These are phyloP conservation scores for Biscutella auriculata DNA, from an alignment of 441 rosid genomes.

Conservation along the genomic window DNA sequence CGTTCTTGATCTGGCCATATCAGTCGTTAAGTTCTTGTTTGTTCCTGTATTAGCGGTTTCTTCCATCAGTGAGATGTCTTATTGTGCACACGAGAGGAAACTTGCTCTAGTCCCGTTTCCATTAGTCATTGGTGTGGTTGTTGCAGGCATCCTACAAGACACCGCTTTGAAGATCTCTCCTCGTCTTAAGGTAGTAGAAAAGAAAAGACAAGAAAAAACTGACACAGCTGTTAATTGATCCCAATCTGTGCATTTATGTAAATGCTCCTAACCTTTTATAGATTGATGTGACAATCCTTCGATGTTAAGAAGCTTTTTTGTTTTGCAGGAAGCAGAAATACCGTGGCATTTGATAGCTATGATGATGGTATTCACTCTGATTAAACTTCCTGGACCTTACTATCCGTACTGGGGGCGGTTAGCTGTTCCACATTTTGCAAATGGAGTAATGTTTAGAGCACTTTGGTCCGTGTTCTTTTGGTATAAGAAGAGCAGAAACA, in stretches of 20 bases:
- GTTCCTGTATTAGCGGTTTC: constrained; percentile 60
- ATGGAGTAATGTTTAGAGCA: constrained; percentile 60
- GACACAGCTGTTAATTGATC: background rate
- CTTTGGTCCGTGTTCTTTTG: constrained; percentile 49
- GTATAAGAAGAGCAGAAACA: constrained; percentile 41
- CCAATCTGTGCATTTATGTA: too few relatives aligned
- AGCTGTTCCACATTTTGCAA: constrained; percentile 63
- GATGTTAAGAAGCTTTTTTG: constrained; percentile 9
- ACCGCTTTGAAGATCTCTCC: constrained; percentile 60
- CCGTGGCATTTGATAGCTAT: constrained; percentile 72
- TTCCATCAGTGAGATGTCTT: constrained; percentile 85
- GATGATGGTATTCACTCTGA: constrained; percentile 42
- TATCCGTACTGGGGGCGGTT: constrained; percentile 70
- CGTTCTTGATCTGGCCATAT: constrained; percentile 49
- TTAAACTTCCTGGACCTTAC: constrained; percentile 64
- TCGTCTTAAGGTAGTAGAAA: constrained; percentile 45
- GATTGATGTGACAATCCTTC: background rate
- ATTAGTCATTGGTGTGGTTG: constrained; percentile 50
- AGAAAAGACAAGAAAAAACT: too few relatives aligned
- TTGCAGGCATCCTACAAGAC: constrained; percentile 42
- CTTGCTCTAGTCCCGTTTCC: constrained; percentile 59
- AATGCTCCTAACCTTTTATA: background rate
- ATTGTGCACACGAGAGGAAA: constrained; percentile 76
- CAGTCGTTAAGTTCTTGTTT: constrained; percentile 51
- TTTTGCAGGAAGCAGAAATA: constrained; percentile 64